phyloP scores from a whole-genome alignment of 768 basidiomycete species.

The Boletus pseudopeckii region DNA sequence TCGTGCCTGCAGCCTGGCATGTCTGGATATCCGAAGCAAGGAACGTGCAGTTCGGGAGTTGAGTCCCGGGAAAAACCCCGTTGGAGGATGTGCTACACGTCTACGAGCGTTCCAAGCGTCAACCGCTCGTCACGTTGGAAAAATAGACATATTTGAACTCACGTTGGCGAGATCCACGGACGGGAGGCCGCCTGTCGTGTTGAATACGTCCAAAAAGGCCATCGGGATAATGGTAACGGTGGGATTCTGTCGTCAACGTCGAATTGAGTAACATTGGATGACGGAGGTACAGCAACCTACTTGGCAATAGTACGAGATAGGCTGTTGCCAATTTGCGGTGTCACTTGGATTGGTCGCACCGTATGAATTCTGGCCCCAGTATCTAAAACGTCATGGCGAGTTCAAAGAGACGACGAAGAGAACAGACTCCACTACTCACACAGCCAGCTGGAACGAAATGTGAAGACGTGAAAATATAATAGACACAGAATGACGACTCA shows the following conservation, averaged over 20 bases:
- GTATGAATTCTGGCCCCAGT: constrained; percentile 39
- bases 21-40: constrained; percentile 59
- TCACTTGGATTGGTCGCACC: constrained; percentile 32
- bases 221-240: constrained; percentile 57
- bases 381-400: constrained; percentile 13
- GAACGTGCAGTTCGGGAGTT: constrained; percentile 58
- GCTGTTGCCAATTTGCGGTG: constrained; percentile 32
- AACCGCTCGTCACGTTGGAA: not conserved
- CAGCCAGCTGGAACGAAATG: constrained; percentile 12
- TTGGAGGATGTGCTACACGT: constrained; percentile 59
- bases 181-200: constrained; percentile 54
- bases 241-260: constrained; percentile 39
- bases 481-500: constrained; percentile 3
- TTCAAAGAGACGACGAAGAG: not conserved
- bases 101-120: constrained; percentile 29
- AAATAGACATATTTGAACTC: constrained; percentile 1
- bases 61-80: constrained; percentile 57
- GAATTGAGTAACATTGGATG: no score
- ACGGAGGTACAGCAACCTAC: constrained; percentile 2
- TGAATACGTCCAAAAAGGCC: constrained; percentile 60
- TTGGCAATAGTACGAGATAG: constrained; percentile 33
- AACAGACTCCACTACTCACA: constrained; percentile 5
- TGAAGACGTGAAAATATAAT: not conserved
- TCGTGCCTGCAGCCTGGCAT: constrained; percentile 65
- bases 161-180: constrained; percentile 62